Evolutionary conservation across 2,329 filamentous ascomycete species (phyloP).

Genomic region (Hypoxylon sp.): DNA sequence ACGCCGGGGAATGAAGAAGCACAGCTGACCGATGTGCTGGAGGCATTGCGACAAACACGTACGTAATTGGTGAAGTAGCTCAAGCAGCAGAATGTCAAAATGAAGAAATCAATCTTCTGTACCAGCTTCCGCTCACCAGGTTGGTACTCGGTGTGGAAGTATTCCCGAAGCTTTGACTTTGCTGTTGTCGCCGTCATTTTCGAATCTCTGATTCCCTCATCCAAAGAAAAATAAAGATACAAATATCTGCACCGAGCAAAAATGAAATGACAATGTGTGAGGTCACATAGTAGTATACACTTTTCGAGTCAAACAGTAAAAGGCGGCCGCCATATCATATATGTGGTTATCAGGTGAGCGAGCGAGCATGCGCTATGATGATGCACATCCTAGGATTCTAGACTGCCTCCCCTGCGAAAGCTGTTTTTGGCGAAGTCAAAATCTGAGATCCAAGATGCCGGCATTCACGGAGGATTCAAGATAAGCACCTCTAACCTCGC

Average conservation of each 20-base stretch:
- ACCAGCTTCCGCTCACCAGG: constrained; percentile 60
- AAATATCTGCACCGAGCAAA: no score
- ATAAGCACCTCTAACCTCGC: constrained; percentile 23
- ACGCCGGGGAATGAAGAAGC: no score
- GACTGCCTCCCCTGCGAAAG: constrained; percentile 9
- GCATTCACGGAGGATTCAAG: constrained; percentile 32
- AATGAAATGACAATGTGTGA: neutral
- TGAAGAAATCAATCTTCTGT: constrained; percentile 73
- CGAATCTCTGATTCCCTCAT: neutral
- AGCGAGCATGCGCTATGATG: constrained; percentile 11
- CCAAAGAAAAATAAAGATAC: neutral
- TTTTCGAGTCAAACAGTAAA: constrained; percentile 10
- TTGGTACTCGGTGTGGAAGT: constrained; percentile 50
- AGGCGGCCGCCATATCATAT: constrained; percentile 26
- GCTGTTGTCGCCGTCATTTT: constrained; percentile 36
- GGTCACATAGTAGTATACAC: constrained; percentile 8
- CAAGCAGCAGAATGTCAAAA: constrained; percentile 72
- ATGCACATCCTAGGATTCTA: constrained; percentile 14
- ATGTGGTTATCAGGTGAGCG: constrained; percentile 10
- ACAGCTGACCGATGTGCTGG: neutral
- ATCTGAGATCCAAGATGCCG: constrained; percentile 26
- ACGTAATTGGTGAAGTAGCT: constrained; percentile 68
- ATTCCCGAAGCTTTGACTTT: constrained; percentile 45
- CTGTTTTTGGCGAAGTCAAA: constrained; percentile 7
- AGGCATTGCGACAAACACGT: constrained; percentile 40